These are phyloP conservation scores for Teratosphaeria gauchensis DNA, from an alignment of 2,329 filamentous ascomycete genomes.

Conservation along the genomic window DNA sequence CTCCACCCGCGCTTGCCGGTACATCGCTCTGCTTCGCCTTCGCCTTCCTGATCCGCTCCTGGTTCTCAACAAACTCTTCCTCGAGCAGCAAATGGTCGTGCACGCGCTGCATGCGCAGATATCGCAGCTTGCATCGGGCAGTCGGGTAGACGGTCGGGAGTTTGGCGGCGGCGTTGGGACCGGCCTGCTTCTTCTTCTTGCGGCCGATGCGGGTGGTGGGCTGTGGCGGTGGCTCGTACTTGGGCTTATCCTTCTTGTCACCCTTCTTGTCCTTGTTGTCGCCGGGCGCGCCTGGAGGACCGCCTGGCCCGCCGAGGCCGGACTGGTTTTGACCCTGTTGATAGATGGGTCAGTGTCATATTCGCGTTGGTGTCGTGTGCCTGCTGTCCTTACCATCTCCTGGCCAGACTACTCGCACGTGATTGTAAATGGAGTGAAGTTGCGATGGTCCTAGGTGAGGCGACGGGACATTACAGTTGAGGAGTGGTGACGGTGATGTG, in stretches of 20 bases:
- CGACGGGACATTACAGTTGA: neutral
- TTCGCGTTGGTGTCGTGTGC: neutral
- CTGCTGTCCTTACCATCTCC: conserved; percentile 1
- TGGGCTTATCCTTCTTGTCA: conserved; percentile 90
- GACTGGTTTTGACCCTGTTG: conserved; percentile 73
- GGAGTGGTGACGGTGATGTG: neutral
- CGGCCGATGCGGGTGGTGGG: conserved; percentile 94
- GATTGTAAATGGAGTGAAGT: neutral
- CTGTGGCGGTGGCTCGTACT: conserved; percentile 96
- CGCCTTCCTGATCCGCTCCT: conserved; percentile 87
- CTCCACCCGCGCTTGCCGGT: conserved; percentile 48
- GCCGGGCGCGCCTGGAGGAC: conserved; percentile 55
- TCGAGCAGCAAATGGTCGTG: conserved; percentile 95
- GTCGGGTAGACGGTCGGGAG: conserved; percentile 90
- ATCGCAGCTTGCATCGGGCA: conserved; percentile 91
- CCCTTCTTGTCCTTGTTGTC: conserved; percentile 82
- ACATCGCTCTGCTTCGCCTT: conserved; percentile 67
- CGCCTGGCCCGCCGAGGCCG: conserved; percentile 59
- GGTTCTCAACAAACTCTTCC: conserved; percentile 98
- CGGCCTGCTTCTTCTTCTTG: conserved; percentile 95
- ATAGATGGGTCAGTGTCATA: conserved; percentile 6
- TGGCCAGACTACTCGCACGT: neutral
- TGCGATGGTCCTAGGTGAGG: neutral
- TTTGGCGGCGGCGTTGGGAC: conserved; percentile 89
- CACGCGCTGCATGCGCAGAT: conserved; percentile 95